Evolutionary conservation across 345 rosid species (phyloP), one percentile per base, ranked within the genome.

Genomic region (Psidium friedrichsthalianum): DNA sequence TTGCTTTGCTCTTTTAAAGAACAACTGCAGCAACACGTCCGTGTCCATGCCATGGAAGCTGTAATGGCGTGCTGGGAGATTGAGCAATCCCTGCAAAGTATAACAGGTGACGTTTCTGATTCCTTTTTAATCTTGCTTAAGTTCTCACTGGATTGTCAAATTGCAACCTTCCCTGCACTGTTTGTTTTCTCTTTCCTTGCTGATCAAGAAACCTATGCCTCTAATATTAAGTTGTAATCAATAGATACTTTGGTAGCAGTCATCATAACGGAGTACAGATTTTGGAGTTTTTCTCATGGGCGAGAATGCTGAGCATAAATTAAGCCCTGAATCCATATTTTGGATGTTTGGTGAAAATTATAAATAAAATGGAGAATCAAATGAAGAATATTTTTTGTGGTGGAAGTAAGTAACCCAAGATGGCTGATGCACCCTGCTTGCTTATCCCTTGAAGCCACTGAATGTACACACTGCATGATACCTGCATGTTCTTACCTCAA

Each of bases 11-110:
- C 98, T 14, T 97, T 97, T 83, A 97, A 97, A 94, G 99, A 97
- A 86, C 99, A 96, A 91, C 88, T 97, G 76, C 99, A 97, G 88
- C 98, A 97, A 86, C 99, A 97, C 74, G 99, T 97, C 20, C 94
- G 99, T 82, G 99, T 97, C 85, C 99, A 97, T 89, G 99, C 99
- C 9, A 97, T 97, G 99, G 99, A 97, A 90, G 99, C 99, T 18
- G 99, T 96, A 51, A 96, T 97, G 99, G 99, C 99, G 69, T 97
- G 99, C 89, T 97, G 99, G 99, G 99, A 96, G 90, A 94, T 98
- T 74, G 99, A 98, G 91, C 99, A 98, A 89, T 94, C 98, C 82
- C 91, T 98, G 54, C 99, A 98, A 88, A 94, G 99, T 92, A 91
- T 97, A 90, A 96, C 99, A 85, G 99, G 99, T 95, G 52, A 82